Evolutionary conservation across 805 yeast genomes (phyloP).

Genomic region (Metschnikowia bowlesiae): DNA sequence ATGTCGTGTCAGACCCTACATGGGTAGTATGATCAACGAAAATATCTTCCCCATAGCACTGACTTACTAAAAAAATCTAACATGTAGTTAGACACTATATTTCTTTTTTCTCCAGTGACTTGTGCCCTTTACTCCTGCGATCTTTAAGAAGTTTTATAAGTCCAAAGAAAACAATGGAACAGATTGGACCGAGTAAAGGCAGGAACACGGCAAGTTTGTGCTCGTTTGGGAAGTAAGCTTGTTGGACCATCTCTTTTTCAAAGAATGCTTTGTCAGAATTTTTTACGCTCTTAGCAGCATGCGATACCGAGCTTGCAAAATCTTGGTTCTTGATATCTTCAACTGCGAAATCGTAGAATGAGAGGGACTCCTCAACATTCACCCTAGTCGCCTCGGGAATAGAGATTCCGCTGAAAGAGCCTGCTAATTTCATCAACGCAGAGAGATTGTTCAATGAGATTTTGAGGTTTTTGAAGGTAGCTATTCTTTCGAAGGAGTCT

Average conservation of each 20-base stretch:
- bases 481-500: conserved; percentile 60
- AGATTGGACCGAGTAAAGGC: conserved; percentile 84
- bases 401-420: conserved; percentile 71
- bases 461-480: conserved; percentile 53
- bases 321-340: conserved; percentile 20
- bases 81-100: conserved; percentile 1
- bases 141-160: conserved; percentile 44
- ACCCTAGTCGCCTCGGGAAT: conserved; percentile 68
- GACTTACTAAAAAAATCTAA: too few relatives aligned
- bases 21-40: too few relatives aligned
- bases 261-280: conserved; percentile 78
- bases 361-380: conserved; percentile 53
- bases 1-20: neutral
- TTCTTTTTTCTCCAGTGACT: neutral
- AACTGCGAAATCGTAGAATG: conserved; percentile 36
- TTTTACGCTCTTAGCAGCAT: conserved; percentile 51
- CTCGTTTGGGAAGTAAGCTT: conserved; percentile 90
- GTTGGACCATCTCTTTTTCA: conserved; percentile 93
- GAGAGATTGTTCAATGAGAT: conserved; percentile 65
- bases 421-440: conserved; percentile 66
- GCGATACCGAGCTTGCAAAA: conserved; percentile 28
- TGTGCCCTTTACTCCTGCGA: conserved; percentile 30
- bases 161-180: conserved; percentile 57
- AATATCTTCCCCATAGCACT: too few relatives aligned
- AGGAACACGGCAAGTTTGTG: conserved; percentile 91